Evolutionary conservation across 768 basidiomycete species (phyloP).

Genomic region (Mycena metata): DNA sequence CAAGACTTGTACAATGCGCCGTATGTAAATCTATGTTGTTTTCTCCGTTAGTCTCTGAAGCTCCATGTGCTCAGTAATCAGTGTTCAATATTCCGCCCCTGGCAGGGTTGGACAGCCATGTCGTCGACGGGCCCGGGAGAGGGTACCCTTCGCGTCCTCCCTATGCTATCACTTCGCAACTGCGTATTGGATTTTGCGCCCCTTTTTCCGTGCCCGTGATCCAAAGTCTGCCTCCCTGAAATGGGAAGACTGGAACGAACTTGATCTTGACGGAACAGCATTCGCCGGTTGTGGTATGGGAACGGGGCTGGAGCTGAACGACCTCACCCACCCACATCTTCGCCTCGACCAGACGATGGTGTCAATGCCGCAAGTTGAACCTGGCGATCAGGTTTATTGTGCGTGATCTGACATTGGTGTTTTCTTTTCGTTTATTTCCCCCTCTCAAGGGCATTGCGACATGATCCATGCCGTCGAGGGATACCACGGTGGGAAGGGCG

Average conservation of each 20-base stretch:
- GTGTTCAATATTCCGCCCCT: conserved; percentile 69
- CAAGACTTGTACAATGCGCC: conserved; percentile 75
- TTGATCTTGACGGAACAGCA: conserved; percentile 62
- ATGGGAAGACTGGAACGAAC: conserved; percentile 65
- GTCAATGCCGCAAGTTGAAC: conserved; percentile 68
- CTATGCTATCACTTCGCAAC: conserved; percentile 66
- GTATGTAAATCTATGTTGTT: conserved; percentile 49
- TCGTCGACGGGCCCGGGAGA: conserved; percentile 68
- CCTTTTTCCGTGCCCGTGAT: conserved; percentile 67
- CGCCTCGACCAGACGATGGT: conserved; percentile 68
- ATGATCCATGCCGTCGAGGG: conserved; percentile 68
- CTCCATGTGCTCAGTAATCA: conserved; percentile 52
- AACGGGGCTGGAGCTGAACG: conserved; percentile 68
- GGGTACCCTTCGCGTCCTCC: conserved; percentile 75
- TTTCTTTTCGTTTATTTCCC: too few relatives aligned
- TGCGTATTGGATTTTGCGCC: conserved; percentile 74
- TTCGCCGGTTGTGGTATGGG: conserved; percentile 72
- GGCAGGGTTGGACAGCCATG: conserved; percentile 70
- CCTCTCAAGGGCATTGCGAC: conserved; percentile 68
- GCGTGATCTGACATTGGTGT: neutral
- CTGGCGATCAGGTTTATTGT: conserved; percentile 77
- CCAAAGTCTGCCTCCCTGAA: conserved; percentile 47
- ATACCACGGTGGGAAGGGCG: conserved; percentile 59
- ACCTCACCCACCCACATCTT: conserved; percentile 74
- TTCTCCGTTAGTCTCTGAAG: neutral